Base-by-base conservation (phyloP, 106 monocot species). In the Acorus gramineus region DNA sequence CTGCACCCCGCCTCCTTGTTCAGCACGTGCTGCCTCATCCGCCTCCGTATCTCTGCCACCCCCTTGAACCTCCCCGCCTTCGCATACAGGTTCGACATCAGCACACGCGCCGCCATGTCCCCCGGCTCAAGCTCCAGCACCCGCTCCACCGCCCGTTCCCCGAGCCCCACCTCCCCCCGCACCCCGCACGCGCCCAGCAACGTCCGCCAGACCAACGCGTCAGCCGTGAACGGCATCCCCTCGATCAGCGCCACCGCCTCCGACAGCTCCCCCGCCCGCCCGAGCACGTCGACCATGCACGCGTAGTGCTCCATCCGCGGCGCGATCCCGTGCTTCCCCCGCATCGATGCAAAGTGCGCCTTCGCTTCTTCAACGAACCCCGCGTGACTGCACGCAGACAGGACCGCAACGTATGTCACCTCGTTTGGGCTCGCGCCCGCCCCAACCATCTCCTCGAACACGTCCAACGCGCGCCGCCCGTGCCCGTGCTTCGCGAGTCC, bases 291-390 rank as follows among this genome's bases (percentile, higher is more conserved):
- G 44, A 86, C 82, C 82, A 95, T 78, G 64, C 86, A 95, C 12
- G 95, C 90, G 61, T 84, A 95, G 56, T 95, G 95, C 53, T 86
- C 95, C 79, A 85, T 80, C 60, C 70, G 74, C 14, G 93, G 86
- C 44, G 64, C 53, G 42, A 89, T 70, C 6, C 74, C 71, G 14
- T 80, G 63, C 48, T 74, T 70, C 14, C 58, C 86, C 49, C 57
- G 62, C 90, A 95, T 85, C 8, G 84, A 73, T 7, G 66, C 12
- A 66, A 95, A 95, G 67, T 79, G 55, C 12, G 82, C 67, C 66
- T 72, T 66, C n/a, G 83, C 93, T 68, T 89, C 63, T 2, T 54
- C 62, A n/a, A 86, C 65, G 55, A 85, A 52, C 7, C 93, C 93
- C 1, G 57, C 89, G 62, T 93, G 93, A 14, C 85, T 86, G 59